Evolutionary conservation across 495 filamentous ascomycete species (phyloP).

Genomic region (Aspergillus hancockii): DNA sequence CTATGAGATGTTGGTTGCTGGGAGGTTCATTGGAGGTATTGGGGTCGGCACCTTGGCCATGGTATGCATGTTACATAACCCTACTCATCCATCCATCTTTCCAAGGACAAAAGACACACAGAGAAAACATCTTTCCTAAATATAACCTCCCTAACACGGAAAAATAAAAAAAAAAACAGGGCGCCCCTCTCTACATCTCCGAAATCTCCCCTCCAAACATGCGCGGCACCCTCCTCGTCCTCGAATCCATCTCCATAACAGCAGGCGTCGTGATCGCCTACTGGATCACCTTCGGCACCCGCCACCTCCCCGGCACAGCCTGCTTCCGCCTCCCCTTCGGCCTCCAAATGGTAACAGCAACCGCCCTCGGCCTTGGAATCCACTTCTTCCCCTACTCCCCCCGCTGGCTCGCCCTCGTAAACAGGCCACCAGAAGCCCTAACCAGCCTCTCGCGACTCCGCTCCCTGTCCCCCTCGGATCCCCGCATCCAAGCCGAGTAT

Average conservation of each 20-base stretch:
- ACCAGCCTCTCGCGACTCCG: constrained; percentile 46
- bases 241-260: constrained; percentile 68
- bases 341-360: constrained; percentile 63
- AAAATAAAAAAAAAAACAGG: no score
- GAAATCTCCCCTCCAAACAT: constrained; percentile 43
- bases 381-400: constrained; percentile 67
- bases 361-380: constrained; percentile 56
- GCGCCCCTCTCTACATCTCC: background rate
- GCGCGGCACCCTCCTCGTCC: constrained; percentile 66
- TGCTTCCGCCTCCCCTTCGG: constrained; percentile 69
- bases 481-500: constrained; percentile 23
- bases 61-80: background rate
- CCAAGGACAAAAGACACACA: no score
- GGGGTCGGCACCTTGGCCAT: constrained; percentile 36
- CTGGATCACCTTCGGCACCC: constrained; percentile 64
- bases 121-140: no score
- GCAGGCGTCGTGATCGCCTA: constrained; percentile 72
- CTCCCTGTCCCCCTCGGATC: constrained; percentile 18
- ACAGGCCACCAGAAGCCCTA: constrained; percentile 61
- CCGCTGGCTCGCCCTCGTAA: constrained; percentile 65
- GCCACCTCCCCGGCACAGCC: constrained; percentile 42
- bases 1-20: constrained; percentile 27
- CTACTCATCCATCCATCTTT: background rate
- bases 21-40: constrained; percentile 33
- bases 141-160: no score